Conservation (phyloP, 441 rosid species). For the Manihot esculenta region DNA sequence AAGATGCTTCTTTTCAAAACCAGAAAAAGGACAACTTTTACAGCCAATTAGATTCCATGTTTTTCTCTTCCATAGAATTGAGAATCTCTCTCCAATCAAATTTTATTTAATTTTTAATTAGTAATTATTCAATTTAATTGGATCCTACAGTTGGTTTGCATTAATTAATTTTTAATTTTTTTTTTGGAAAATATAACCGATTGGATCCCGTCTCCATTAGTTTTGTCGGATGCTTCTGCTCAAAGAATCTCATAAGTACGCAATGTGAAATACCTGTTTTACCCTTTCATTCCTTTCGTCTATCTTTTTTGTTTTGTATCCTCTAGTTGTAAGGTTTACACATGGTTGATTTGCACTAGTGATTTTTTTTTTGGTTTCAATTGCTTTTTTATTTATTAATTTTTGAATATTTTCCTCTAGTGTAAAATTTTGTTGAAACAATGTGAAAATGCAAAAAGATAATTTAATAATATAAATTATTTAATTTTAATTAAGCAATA, state of each 20-base stretch:
- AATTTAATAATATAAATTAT: no score
- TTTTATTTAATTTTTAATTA: not conserved
- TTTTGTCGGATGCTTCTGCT: conserved; percentile 30
- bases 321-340: not conserved
- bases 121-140: not conserved
- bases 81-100: conserved; percentile 30
- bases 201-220: conserved; percentile 38
- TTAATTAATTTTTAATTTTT: not conserved
- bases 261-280: not conserved
- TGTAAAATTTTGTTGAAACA: no score
- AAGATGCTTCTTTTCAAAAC: conserved; percentile 9
- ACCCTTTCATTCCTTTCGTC: conserved; percentile 3
- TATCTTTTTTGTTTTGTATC: not conserved
- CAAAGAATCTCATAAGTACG: conserved; percentile 25
- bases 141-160: conserved; percentile 11
- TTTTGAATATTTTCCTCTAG: no score
- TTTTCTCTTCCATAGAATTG: conserved; percentile 23
- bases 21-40: conserved; percentile 34
- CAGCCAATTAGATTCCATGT: conserved; percentile 50
- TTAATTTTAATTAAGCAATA: no score
- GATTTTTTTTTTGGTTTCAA: no score
- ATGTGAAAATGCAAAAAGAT: no score
- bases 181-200: not conserved
- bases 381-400: no score
- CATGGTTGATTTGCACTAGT: no score